A percentile compares a stretch with the other conserved stretches of the same genome.
These are phyloP conservation scores for Agrocybe chaxingu DNA, from an alignment of 768 basidiomycete species.

Conservation along the genomic window DNA sequence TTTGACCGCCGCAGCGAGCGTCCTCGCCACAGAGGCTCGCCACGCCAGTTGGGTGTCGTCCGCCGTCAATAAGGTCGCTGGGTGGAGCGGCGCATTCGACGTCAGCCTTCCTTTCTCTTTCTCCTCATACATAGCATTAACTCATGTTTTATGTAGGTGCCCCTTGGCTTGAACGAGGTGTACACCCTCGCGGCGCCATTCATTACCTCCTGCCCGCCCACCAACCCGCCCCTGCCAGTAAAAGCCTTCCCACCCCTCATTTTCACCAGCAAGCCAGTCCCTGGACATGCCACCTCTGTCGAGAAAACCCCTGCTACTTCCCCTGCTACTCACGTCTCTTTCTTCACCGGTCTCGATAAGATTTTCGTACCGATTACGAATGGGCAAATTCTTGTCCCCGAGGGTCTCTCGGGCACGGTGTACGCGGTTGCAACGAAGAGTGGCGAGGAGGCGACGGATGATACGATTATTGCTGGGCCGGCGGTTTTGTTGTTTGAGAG, in stretches of 20 bases:
- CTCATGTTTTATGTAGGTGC: conserved; percentile 15
- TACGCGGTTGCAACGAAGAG: conserved; percentile 44
- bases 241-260: conserved; percentile 50
- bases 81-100: conserved; percentile 54
- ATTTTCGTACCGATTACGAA: conserved; percentile 28
- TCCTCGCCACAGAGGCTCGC: conserved; percentile 58
- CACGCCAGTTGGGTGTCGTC: conserved; percentile 55
- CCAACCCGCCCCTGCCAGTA: conserved; percentile 51
- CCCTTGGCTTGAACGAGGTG: conserved; percentile 21
- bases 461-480: conserved; percentile 40
- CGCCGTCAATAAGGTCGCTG: conserved; percentile 36
- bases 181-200: conserved; percentile 41
- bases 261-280: conserved; percentile 20
- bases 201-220: conserved; percentile 50
- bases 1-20: conserved; percentile 51
- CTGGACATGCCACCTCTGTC: conserved; percentile 19
- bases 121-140: neutral
- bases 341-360: conserved; percentile 42
- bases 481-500: conserved; percentile 13
- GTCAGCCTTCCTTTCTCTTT: conserved; percentile 4
- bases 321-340: conserved; percentile 28
- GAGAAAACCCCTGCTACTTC: conserved; percentile 5
- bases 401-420: conserved; percentile 37
- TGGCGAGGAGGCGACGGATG: conserved; percentile 26
- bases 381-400: conserved; percentile 32